A percentile compares a stretch with the other conserved stretches of the same genome.
phyloP scores from a whole-genome alignment of 129 eudicot species.

The Flaveria brownii region DNA sequence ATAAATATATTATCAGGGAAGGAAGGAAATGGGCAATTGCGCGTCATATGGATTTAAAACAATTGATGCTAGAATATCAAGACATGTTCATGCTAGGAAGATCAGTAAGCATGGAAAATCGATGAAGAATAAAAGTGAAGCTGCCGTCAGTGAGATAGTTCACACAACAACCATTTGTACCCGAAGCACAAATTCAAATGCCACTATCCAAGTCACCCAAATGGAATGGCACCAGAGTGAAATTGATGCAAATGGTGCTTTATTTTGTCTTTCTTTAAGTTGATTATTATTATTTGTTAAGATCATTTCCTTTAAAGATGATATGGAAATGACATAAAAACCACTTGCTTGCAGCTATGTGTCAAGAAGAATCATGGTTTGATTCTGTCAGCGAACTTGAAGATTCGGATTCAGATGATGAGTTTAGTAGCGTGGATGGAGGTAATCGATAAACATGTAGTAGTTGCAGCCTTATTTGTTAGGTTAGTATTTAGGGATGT shows the following conservation, averaged over 20 bases:
- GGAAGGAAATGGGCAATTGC: constrained; percentile 65
- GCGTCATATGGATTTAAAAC: constrained; percentile 45
- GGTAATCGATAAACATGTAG: constrained; percentile 44
- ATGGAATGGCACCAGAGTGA: constrained; percentile 84
- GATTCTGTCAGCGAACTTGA: constrained; percentile 70
- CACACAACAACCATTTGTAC: constrained; percentile 70
- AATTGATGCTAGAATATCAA: constrained; percentile 28
- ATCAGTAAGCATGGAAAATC: constrained; percentile 37
- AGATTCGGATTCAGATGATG: constrained; percentile 85
- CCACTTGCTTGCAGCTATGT: constrained; percentile 47
- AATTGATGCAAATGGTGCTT: constrained; percentile 65
- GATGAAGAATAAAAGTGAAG: constrained; percentile 47
- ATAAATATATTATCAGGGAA: not conserved
- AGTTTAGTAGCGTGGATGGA: constrained; percentile 71
- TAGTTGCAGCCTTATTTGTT: not conserved
- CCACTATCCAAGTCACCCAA: constrained; percentile 71
- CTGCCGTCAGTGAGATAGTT: constrained; percentile 66
- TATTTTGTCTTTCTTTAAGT: not conserved
- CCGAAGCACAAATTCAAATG: constrained; percentile 55
- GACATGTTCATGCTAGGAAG: constrained; percentile 37
- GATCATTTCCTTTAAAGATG: not conserved
- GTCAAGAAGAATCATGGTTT: constrained; percentile 93
- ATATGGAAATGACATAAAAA: constrained; percentile 1
- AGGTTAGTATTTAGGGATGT: not conserved
- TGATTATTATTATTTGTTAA: not conserved